Percentiles rank a stretch among this genome's conserved stretches.
Conservation (phyloP, 1,284 basidiomycete genomes). For the Albatrellus sp. region DNA sequence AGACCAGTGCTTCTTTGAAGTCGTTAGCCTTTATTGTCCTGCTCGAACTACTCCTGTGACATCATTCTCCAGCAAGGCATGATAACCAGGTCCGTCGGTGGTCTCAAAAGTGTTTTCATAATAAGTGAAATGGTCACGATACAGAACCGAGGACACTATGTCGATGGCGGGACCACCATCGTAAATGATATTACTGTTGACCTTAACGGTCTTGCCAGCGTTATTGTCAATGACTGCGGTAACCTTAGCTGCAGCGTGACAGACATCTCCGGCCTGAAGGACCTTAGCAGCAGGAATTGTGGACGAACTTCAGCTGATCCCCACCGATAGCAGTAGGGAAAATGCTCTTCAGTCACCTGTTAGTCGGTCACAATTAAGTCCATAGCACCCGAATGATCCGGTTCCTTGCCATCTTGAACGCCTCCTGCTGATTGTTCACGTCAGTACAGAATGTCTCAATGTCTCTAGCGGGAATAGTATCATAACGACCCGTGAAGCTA, state of each 20-base stretch:
- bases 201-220: conserved; percentile 89
- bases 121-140: conserved; percentile 89
- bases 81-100: conserved; percentile 79
- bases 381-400: conserved; percentile 77
- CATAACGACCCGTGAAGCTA: conserved; percentile 75
- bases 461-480: conserved; percentile 62
- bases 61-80: conserved; percentile 66
- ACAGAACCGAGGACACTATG: conserved; percentile 92
- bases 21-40: conserved; percentile 77
- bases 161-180: conserved; percentile 77
- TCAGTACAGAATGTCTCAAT: conserved; percentile 90
- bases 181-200: conserved; percentile 78
- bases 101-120: conserved; percentile 95
- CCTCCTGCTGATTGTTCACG: conserved; percentile 86
- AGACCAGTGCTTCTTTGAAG: conserved; percentile 69
- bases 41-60: conserved; percentile 98
- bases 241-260: conserved; percentile 83
- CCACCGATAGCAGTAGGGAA: conserved; percentile 89
- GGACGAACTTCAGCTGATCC: conserved; percentile 90
- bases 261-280: conserved; percentile 79
- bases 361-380: conserved; percentile 85
- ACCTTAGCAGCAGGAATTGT: conserved; percentile 74
- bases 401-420: conserved; percentile 71
- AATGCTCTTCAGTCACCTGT: conserved; percentile 91
- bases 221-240: conserved; percentile 85